Evolutionary conservation across 176 grass and related monocot species (phyloP), one percentile per base, ranked within the genome.

Genomic region (Eragrostis curvula): DNA sequence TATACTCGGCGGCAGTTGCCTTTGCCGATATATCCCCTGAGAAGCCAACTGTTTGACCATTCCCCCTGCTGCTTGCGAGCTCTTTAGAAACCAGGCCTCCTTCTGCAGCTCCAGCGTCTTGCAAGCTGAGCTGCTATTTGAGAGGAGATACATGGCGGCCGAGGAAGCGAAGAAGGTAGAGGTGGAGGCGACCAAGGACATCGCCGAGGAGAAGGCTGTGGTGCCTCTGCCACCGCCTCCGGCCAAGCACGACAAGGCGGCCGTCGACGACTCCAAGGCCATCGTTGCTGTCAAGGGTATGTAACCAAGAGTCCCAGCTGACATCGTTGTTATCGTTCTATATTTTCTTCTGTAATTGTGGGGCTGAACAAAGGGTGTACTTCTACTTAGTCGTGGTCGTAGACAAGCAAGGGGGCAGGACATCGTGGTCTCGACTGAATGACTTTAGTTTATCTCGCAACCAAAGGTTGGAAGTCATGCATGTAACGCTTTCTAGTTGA

Each of bases 171-270:
- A 82, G 83, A 86, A 90, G 88, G 88, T 83, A 73, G 88, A 90
- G 79, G 79, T 90, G 73, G 87, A 89, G 70, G 46, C 82, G 15
- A 78, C 88, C 66, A 90, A 90, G 83, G 88, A 90, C 88, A 90
- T 90, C 83, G 83, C 88, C 59, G 88, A 83, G 79, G 88, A 86
- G 83, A 90, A 90, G 88, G 73, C 83, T 9, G 53, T 86, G 9
- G 83, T 90, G 67, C 88, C 83, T 2, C 48, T 78, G 78, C 73
- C 78, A 1, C 5, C 59, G 39, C 68, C 78, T 5, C 21, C 66
- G 6, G 17, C 48, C 45, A 67, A 74, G 59, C 36, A 24, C 25
- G 81, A 73, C 70, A 43, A 43, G 53, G 53, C 39, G 18, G 30
- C 15, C 21, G 64, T 17, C 39, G 73, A 84, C 49, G 46, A 78